These are phyloP conservation scores for Tripidium arundinaceum DNA, from an alignment of 202 grass and related monocot genomes.

Conservation along the genomic window DNA sequence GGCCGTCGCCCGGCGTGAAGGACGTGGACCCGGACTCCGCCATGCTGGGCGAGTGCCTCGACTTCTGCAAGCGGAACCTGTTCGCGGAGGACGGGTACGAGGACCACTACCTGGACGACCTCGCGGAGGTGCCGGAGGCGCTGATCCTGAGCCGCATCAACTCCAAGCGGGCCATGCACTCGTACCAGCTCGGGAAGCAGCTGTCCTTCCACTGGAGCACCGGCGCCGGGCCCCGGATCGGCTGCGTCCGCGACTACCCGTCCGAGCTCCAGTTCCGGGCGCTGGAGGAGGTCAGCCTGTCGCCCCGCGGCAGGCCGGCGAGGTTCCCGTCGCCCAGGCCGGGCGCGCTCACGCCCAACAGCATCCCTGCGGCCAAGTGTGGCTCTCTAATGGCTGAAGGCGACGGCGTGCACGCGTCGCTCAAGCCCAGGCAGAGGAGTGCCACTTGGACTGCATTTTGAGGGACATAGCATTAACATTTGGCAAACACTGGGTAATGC, in stretches of 20 bases:
- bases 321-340: conserved; percentile 35
- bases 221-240: conserved; percentile 68
- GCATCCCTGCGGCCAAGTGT: conserved; percentile 3
- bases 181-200: conserved; percentile 78
- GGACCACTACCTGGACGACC: conserved; percentile 23
- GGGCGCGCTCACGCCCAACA: conserved; percentile 17
- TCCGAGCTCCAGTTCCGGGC: conserved; percentile 67
- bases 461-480: neutral
- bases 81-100: conserved; percentile 34
- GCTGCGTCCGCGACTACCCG: conserved; percentile 70
- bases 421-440: conserved; percentile 41
- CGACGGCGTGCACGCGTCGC: neutral
- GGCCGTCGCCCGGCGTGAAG: neutral
- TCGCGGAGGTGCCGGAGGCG: conserved; percentile 46
- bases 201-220: conserved; percentile 72
- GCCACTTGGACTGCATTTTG: conserved; percentile 34
- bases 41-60: conserved; percentile 24
- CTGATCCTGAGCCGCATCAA: conserved; percentile 63
- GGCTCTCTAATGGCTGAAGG: neutral
- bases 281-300: conserved; percentile 68
- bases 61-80: conserved; percentile 56
- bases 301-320: conserved; percentile 32
- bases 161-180: conserved; percentile 58
- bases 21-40: conserved; percentile 19
- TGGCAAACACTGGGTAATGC: neutral